Evolutionary conservation across 108 stramenopile genomes (phyloP).

Genomic region (Ochromonas danica): DNA sequence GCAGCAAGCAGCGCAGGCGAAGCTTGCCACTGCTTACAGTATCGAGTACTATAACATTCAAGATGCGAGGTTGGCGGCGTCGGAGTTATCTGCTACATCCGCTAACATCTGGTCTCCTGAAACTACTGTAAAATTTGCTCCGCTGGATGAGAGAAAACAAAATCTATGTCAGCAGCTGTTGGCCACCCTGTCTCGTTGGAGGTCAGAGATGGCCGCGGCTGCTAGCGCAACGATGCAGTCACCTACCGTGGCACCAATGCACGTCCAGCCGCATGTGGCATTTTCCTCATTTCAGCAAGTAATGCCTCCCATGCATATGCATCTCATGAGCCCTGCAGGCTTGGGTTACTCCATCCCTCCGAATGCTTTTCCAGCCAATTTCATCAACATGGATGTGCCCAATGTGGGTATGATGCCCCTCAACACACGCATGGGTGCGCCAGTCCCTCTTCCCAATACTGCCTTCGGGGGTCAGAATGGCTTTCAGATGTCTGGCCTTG

Average conservation of each 20-base stretch:
- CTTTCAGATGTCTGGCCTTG: too few relatives aligned
- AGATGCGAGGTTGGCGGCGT: conserved; percentile 28
- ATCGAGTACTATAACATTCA: conserved; percentile 34
- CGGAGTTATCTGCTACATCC: conserved; percentile 17
- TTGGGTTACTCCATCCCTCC: too few relatives aligned
- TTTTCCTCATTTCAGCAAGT: too few relatives aligned
- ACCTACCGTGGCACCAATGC: neutral
- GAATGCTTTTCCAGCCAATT: too few relatives aligned
- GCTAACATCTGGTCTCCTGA: neutral
- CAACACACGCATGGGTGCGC: too few relatives aligned
- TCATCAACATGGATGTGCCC: too few relatives aligned
- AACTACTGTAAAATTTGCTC: conserved; percentile 9
- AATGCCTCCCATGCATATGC: too few relatives aligned
- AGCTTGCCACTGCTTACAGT: neutral
- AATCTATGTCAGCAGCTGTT: conserved; percentile 3
- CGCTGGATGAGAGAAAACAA: neutral
- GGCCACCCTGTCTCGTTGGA: conserved; percentile 12
- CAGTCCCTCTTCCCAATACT: too few relatives aligned
- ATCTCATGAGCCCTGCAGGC: too few relatives aligned
- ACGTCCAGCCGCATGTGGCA: too few relatives aligned
- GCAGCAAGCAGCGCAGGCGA: neutral
- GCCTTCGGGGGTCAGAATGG: too few relatives aligned
- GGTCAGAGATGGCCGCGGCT: neutral
- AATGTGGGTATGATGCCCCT: too few relatives aligned
- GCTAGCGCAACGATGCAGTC: neutral